Base-by-base conservation (phyloP, 225 moss, liverwort and hornwort species). In the Climacium dendroides region DNA sequence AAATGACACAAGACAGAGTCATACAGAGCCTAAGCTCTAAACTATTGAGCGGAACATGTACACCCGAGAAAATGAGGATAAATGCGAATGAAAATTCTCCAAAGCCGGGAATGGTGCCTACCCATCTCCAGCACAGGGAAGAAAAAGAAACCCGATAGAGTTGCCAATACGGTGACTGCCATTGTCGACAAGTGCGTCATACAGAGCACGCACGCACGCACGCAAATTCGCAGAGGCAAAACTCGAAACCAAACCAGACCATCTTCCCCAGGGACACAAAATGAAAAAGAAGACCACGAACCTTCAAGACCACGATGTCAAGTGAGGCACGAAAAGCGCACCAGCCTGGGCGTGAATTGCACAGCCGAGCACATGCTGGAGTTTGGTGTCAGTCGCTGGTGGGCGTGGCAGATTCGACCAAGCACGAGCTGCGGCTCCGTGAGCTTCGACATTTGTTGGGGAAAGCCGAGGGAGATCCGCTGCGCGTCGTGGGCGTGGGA, bases 401-500 rank as follows among this genome's bases (percentile, higher is more conserved):
- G 62, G 62, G 15, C 16, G 15, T 30, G 62, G 32, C 16, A 32
- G 16, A 62, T 62, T 32, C 16, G 16, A 62, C 62, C 8, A 62
- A 57, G 35, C 53, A 89, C 83, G 89, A 86, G 73, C 32, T 67
- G 37, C 76, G 92, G 57, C 80, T 92, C 43, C 86, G 39, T 15
- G 98, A 98, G 93, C 86, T 98, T 85, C 94, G 98, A 26, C 91
- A 91, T 80, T 43, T 95, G 90, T 85, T 96, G 19, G 95, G 95
- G 7, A 98, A 98, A 88, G 90, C 94, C 15, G 98, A 97, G 7
- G 98, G 95, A 35, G 98, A 98, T 83, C 93, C 95, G 26, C 82
- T 98, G 88, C 93, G 97, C 82, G 92, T 98, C 67, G 95, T 95
- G 39, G 98, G 97, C 19, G 95, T 98, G 14, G 98, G 98, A 37